phyloP scores from a whole-genome alignment of 2,329 filamentous ascomycete species.

The Trichothecium roseum region DNA sequence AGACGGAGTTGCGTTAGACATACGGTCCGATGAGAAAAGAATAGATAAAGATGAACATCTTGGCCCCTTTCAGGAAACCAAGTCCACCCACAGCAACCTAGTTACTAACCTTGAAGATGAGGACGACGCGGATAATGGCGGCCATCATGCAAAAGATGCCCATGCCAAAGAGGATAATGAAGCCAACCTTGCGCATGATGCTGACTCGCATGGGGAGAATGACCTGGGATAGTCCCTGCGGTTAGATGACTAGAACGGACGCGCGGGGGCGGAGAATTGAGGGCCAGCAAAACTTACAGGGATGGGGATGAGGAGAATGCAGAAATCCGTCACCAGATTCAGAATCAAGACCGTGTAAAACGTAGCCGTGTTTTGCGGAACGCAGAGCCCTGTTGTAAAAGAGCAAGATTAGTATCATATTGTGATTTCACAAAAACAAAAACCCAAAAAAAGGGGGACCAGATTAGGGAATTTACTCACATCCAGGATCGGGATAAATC shows the following conservation, averaged over 20 bases:
- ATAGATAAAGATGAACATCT: no score
- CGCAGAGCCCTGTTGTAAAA: slow-evolving; percentile 12
- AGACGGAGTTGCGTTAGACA: no score
- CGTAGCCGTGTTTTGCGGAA: slow-evolving; percentile 18
- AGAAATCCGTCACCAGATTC: slow-evolving; percentile 22
- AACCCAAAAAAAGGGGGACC: not conserved
- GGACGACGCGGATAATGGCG: slow-evolving; percentile 14
- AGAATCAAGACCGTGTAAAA: slow-evolving; percentile 20
- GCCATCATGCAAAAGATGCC: slow-evolving; percentile 23
- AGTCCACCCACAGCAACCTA: not conserved
- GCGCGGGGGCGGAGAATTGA: no score
- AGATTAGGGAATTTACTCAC: no score
- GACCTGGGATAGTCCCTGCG: no score
- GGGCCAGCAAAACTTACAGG: slow-evolving; percentile 15
- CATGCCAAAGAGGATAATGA: slow-evolving; percentile 19
- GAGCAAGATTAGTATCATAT: not conserved
- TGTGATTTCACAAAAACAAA: not conserved
- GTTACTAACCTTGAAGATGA: slow-evolving; percentile 14
- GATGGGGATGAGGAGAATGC: slow-evolving; percentile 22
- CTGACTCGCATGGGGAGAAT: slow-evolving; percentile 19
- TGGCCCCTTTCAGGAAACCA: not conserved
- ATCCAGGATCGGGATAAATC: slow-evolving; percentile 23
- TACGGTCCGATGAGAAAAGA: no score
- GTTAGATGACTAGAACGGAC: no score
- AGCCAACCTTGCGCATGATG: slow-evolving; percentile 15